Base-by-base conservation (phyloP, 1,284 basidiomycete genomes). In the Heterobasidion parviporum region DNA sequence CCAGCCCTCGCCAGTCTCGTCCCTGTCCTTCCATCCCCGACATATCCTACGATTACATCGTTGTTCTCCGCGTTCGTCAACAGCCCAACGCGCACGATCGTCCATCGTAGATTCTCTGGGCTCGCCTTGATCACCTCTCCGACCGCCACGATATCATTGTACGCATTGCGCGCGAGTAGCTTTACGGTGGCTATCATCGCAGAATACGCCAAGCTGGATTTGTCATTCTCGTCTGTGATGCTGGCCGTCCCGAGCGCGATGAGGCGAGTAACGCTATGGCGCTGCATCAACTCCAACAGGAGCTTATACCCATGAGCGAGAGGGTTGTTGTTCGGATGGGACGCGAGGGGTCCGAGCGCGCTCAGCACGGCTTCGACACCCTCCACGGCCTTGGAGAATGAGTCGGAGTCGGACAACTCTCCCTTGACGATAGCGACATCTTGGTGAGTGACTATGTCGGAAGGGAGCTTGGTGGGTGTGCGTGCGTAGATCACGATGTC, bases 221-320 rank as follows among this genome's bases (percentile, higher is more conserved):
- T 77, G 69, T 88, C 87, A 54, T 74, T 67, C 32, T 77, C 72
- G 67, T 88, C 85, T 46, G 70, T 70, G 59, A 83, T 83, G 53
- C 83, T 85, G 6, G 80, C 68, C 0, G 87, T 87, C 9, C 83
- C 84, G 15, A 89, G 78, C 16, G 76, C 74, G 54, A 89, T 76
- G 62, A 89, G 72, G 4, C 86, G 80, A 52, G 73, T 77, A 57
- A 87, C 72, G 32, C 68, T 63, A 38, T 72, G 70, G 38, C 72
- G 65, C 51, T 72, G 69, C 83, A 88, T 86, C 54, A 74, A 56
- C 32, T 74, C 72, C 60, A 88, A 74, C 61, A 89, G 63, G 45
- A 70, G 60, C 14, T 69, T 64, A 64, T 87, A 88, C 20, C 75
- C 82, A 35, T 74, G 74, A 2, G 84, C 82, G 52, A 88, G 71